phyloP scores from a whole-genome alignment of 225 moss, liverwort and hornwort genomes.

The Marchantia paleacea region DNA sequence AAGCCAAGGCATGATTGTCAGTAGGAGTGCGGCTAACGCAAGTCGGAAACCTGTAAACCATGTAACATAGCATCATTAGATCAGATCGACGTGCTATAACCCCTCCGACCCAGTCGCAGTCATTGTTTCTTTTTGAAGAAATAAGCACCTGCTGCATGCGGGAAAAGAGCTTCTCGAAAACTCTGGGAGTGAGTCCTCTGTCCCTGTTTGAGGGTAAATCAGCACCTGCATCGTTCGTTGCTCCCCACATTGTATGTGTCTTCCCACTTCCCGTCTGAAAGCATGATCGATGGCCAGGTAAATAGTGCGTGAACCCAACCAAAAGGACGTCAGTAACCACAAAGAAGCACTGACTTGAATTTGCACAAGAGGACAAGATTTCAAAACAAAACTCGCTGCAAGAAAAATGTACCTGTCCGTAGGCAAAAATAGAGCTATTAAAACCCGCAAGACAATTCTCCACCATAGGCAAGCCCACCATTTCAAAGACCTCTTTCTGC shows the following conservation, averaged over 20 bases:
- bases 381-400: too few relatives aligned
- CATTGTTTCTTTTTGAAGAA: not conserved
- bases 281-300: not conserved
- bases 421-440: conserved; percentile 97
- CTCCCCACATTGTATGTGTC: conserved; percentile 97
- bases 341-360: too few relatives aligned
- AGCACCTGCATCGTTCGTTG: conserved; percentile 49
- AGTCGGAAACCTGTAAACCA: too few relatives aligned
- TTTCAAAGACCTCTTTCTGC: conserved; percentile 70
- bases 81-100: too few relatives aligned
- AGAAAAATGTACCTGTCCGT: conserved; percentile 63
- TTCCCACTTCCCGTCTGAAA: conserved; percentile 95
- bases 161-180: conserved; percentile 76
- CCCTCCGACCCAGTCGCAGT: not conserved
- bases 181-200: conserved; percentile 79
- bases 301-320: not conserved
- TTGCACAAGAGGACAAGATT: too few relatives aligned
- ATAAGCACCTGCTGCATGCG: conserved; percentile 67
- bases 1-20: not conserved
- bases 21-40: too few relatives aligned
- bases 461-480: conserved; percentile 96
- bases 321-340: too few relatives aligned
- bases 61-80: too few relatives aligned
- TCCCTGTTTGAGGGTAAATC: conserved; percentile 48
- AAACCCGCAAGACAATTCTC: conserved; percentile 96